A percentile compares a stretch with the other conserved stretches of the same genome.
Evolutionary conservation across 2,329 filamentous ascomycete species (phyloP).

Genomic region (Mollisia scopiformis): DNA sequence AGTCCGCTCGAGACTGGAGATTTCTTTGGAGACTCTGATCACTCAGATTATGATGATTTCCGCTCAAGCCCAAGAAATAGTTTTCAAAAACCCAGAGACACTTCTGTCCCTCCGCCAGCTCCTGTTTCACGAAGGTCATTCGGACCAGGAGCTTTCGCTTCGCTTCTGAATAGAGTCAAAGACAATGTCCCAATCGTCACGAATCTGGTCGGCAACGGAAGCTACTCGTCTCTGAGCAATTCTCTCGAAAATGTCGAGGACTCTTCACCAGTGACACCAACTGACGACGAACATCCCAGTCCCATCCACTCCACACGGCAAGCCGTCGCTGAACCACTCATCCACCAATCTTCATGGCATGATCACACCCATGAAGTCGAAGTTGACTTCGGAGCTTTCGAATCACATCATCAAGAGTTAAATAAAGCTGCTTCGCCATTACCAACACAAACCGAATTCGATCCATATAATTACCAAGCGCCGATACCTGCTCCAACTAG

Average conservation of each 20-base stretch:
- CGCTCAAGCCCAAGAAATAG: neutral
- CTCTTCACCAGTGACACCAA: neutral
- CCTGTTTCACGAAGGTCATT: constrained; percentile 2
- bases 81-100: neutral
- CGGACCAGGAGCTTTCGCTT: constrained; percentile 8
- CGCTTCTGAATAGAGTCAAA: constrained; percentile 8
- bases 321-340: neutral
- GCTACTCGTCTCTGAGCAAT: constrained; percentile 1
- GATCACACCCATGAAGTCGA: neutral
- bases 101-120: neutral
- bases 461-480: neutral
- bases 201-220: constrained; percentile 3
- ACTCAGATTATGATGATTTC: neutral
- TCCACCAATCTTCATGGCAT: neutral
- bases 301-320: neutral
- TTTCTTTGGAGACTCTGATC: constrained; percentile 7
- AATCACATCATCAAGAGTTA: neutral
- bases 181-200: constrained; percentile 8
- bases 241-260: constrained; percentile 1
- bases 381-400: neutral
- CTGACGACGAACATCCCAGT: neutral
- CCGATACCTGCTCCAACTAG: neutral
- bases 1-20: neutral
- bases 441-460: neutral
- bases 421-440: neutral